Conservation (phyloP, 352 stramenopile species). For the Globisporangium iwayamae region DNA sequence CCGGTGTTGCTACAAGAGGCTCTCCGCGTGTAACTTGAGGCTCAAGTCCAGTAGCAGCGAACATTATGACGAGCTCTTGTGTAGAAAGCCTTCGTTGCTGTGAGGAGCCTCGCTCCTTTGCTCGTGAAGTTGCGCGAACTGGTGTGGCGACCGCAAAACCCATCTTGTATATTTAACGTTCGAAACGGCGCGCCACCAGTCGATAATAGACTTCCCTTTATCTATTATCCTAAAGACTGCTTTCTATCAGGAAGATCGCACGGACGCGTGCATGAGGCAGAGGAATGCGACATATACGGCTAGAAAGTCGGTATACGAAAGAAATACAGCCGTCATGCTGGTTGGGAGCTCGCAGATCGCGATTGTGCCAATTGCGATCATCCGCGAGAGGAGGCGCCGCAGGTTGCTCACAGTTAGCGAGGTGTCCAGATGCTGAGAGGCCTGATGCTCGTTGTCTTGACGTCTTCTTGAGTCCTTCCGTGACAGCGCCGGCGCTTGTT, state of each 20-base stretch:
- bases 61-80: neutral
- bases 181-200: neutral
- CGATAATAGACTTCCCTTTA: neutral
- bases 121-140: too few species aligned
- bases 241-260: neutral
- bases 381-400: constrained; percentile 33
- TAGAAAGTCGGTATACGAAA: constrained; percentile 71
- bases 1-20: neutral
- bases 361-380: constrained; percentile 34
- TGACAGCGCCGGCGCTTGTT: neutral
- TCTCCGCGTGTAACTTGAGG: neutral
- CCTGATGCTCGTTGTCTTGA: neutral
- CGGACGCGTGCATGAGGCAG: constrained; percentile 17
- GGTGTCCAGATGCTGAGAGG: neutral
- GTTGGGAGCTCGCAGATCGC: constrained; percentile 26
- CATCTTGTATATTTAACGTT: neutral
- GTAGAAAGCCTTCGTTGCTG: neutral
- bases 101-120: neutral
- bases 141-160: neutral
- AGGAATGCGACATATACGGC: constrained; percentile 52
- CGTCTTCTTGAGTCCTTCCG: too few species aligned
- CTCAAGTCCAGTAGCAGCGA: neutral
- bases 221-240: too few species aligned
- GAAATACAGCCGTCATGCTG: constrained; percentile 29
- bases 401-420: constrained; percentile 29